phyloP scores from a whole-genome alignment of 371 early-diverging fungal species.

The Saksenaea oblongispora region DNA sequence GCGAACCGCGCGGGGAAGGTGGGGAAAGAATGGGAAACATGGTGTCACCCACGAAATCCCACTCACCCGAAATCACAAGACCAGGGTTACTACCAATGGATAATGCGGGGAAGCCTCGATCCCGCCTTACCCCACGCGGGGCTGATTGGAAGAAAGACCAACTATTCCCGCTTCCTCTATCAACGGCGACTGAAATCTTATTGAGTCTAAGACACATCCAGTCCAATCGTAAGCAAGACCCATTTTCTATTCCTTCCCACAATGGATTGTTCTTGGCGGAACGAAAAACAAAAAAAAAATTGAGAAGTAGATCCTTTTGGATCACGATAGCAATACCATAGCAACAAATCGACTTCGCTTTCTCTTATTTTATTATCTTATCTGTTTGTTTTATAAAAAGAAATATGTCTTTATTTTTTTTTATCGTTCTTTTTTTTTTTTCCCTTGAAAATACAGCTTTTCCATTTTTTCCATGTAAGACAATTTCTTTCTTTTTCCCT shows the following conservation, averaged over 20 bases:
- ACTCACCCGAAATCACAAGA: conserved; percentile 1
- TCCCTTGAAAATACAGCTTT: conserved; percentile 5
- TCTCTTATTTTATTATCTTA: not conserved
- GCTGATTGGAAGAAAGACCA: not conserved
- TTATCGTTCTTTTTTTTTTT: conserved; percentile 1
- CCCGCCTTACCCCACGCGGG: conserved; percentile 2
- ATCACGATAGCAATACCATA: too few species aligned
- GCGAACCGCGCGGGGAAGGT: not conserved
- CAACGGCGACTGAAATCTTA: not conserved
- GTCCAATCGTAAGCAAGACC: not conserved
- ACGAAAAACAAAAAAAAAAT: too few species aligned
- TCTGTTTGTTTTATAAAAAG: not conserved
- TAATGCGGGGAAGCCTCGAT: not conserved
- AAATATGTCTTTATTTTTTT: conserved; percentile 3
- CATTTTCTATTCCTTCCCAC: not conserved
- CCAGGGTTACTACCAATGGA: not conserved
- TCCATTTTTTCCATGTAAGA: conserved; percentile 3
- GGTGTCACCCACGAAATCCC: not conserved
- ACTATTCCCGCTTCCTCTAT: not conserved
- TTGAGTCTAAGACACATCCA: conserved; percentile 1
- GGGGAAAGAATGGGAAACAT: conserved; percentile 4
- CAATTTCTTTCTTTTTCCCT: not conserved
- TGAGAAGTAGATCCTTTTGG: too few species aligned
- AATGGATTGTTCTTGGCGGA: too few species aligned
- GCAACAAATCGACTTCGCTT: not conserved